phyloP scores from a whole-genome alignment of 176 grass and related monocot species.

The Panicum miliaceum region DNA sequence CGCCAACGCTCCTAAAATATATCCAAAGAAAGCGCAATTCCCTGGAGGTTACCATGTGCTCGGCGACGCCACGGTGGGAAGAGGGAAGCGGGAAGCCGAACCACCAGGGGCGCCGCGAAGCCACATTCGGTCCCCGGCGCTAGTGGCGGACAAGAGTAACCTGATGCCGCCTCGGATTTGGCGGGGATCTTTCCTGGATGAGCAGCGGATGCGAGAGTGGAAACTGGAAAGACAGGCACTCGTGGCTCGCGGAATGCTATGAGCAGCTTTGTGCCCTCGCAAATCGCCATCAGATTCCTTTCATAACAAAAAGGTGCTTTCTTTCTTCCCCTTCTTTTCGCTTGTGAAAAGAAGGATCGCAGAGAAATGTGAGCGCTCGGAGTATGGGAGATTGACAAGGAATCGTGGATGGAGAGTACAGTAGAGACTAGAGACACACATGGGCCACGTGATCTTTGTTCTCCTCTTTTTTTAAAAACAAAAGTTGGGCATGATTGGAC shows the following conservation, averaged over 20 bases:
- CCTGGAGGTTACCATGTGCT: neutral
- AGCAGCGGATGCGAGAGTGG: neutral
- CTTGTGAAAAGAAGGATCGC: neutral
- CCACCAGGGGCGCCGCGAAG: neutral
- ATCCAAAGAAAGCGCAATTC: neutral
- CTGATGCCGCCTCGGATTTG: constrained; percentile 2
- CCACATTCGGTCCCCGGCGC: neutral
- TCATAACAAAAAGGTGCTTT: neutral
- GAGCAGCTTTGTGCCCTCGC: constrained; percentile 20
- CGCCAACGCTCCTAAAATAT: neutral
- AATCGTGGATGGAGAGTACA: neutral
- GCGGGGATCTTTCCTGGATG: neutral
- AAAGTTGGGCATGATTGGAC: neutral
- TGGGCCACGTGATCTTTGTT: neutral
- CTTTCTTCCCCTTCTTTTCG: neutral
- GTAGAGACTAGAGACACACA: neutral
- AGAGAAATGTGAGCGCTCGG: neutral
- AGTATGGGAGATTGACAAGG: no score
- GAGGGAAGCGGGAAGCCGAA: neutral
- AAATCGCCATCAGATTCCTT: neutral
- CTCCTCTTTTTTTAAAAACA: neutral
- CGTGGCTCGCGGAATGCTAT: neutral
- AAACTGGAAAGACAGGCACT: neutral
- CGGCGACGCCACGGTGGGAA: neutral
- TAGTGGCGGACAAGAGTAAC: constrained; percentile 28